Percentiles rank a stretch among this genome's conserved stretches.
These are phyloP conservation scores for Salmacisia buchloeana DNA, from an alignment of 1,284 basidiomycete genomes.

Conservation along the genomic window DNA sequence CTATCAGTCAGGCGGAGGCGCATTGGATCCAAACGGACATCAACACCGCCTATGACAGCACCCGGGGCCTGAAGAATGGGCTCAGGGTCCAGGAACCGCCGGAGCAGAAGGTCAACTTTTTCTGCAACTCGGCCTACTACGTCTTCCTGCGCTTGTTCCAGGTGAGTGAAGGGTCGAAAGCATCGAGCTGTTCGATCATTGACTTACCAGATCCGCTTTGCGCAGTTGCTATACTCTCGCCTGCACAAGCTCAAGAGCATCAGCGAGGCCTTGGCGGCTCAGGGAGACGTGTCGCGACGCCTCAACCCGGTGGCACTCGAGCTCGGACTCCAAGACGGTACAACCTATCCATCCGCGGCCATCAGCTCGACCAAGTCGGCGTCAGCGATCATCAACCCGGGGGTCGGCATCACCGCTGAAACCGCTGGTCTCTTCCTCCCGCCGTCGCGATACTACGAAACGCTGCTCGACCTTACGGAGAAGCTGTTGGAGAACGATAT, in stretches of 20 bases:
- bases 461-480: conserved; percentile 84
- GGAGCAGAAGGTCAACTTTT: conserved; percentile 61
- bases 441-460: conserved; percentile 68
- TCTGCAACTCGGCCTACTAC: conserved; percentile 88
- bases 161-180: background rate
- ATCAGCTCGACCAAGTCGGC: conserved; percentile 24
- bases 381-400: conserved; percentile 16
- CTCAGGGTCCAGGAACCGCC: conserved; percentile 17
- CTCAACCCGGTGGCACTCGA: conserved; percentile 58
- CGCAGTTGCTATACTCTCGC: conserved; percentile 78
- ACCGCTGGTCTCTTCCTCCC: conserved; percentile 36
- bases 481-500: conserved; percentile 88
- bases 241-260: conserved; percentile 68
- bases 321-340: conserved; percentile 63
- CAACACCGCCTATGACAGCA: conserved; percentile 34
- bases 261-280: conserved; percentile 23
- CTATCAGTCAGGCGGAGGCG: conserved; percentile 41
- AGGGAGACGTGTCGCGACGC: conserved; percentile 45
- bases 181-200: background rate
- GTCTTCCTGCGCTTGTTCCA: conserved; percentile 67
- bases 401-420: conserved; percentile 14
- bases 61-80: conserved; percentile 16
- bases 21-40: conserved; percentile 55
- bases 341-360: conserved; percentile 50
- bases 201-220: background rate